These are phyloP conservation scores for Globisporangium middletonii DNA, from an alignment of 352 stramenopile species.

Conservation along the genomic window DNA sequence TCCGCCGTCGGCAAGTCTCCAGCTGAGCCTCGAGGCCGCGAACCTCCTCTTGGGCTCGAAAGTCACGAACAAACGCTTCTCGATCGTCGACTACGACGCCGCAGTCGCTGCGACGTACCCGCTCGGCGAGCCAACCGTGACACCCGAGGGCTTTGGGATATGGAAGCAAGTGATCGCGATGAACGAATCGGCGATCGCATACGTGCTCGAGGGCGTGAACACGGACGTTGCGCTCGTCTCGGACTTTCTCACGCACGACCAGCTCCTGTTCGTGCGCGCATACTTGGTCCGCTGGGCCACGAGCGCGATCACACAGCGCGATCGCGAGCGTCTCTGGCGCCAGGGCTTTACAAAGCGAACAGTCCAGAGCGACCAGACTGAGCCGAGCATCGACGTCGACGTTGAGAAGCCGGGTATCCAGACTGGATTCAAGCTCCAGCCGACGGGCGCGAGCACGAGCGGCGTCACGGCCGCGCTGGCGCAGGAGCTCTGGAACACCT, in stretches of 20 bases:
- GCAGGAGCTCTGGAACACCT: conserved; percentile 39
- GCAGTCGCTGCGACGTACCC: conserved; percentile 15
- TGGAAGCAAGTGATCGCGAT: conserved; percentile 73
- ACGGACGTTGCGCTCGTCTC: conserved; percentile 39
- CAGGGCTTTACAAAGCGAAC: conserved; percentile 40
- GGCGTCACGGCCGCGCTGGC: conserved; percentile 26
- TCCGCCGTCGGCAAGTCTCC: conserved; percentile 23
- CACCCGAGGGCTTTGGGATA: conserved; percentile 54
- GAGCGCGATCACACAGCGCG: conserved; percentile 34
- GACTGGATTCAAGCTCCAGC: conserved; percentile 41
- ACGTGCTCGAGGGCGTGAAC: conserved; percentile 54
- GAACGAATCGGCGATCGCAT: conserved; percentile 47
- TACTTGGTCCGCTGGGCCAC: conserved; percentile 54
- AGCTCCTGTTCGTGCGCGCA: conserved; percentile 50
- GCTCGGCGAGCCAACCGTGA: conserved; percentile 23
- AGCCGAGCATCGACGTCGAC: conserved; percentile 59
- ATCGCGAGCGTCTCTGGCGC: conserved; percentile 61
- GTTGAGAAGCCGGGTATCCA: conserved; percentile 40
- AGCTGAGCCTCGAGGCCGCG: conserved; percentile 55
- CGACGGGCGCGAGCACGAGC: conserved; percentile 20
- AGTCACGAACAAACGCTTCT: conserved; percentile 59
- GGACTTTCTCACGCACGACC: conserved; percentile 50
- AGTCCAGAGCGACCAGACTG: conserved; percentile 27
- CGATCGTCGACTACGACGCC: conserved; percentile 56
- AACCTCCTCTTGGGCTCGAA: conserved; percentile 41